Conservation (phyloP, 768 basidiomycete species). For the Suillus weaverae region DNA sequence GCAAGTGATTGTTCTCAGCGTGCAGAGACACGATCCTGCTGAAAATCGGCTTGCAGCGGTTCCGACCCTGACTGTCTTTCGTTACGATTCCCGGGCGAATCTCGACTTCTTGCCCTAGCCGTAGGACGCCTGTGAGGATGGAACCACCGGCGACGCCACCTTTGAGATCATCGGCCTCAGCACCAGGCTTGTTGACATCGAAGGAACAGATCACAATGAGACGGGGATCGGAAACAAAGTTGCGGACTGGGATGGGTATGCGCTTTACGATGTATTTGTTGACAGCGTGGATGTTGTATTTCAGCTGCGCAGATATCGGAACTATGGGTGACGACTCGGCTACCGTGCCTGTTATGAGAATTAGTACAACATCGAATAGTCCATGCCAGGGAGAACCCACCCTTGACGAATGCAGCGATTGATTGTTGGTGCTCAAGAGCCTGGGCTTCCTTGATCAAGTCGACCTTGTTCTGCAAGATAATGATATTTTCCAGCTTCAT, state of each 20-base stretch:
- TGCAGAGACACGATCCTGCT: slow-evolving; percentile 87
- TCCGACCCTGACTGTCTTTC: slow-evolving; percentile 76
- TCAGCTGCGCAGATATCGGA: slow-evolving; percentile 96
- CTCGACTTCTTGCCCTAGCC: slow-evolving; percentile 91
- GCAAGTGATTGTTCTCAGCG: slow-evolving; percentile 45
- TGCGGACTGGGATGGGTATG: slow-evolving; percentile 74
- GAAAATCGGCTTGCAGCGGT: slow-evolving; percentile 84
- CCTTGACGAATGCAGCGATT: slow-evolving; percentile 93
- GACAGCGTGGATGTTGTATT: slow-evolving; percentile 99
- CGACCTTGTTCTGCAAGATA: slow-evolving; percentile 98
- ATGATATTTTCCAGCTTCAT: slow-evolving; percentile 99
- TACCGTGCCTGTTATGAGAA: slow-evolving; percentile 70
- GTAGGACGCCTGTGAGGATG: slow-evolving; percentile 89
- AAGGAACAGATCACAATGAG: slow-evolving; percentile 97
- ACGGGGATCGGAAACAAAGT: slow-evolving; percentile 85
- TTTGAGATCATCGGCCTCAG: slow-evolving; percentile 95
- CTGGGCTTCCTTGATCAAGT: slow-evolving; percentile 92
- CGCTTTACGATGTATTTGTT: slow-evolving; percentile 98
- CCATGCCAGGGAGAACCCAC: slow-evolving; percentile 38
- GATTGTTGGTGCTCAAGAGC: slow-evolving; percentile 96
- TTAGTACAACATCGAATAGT: not conserved
- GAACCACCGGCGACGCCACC: slow-evolving; percentile 98
- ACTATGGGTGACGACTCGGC: slow-evolving; percentile 98
- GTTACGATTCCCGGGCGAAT: slow-evolving; percentile 97
- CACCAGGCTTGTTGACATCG: slow-evolving; percentile 99